Conservation (phyloP, 2,329 filamentous ascomycete species). For the Penicillium sp. region DNA sequence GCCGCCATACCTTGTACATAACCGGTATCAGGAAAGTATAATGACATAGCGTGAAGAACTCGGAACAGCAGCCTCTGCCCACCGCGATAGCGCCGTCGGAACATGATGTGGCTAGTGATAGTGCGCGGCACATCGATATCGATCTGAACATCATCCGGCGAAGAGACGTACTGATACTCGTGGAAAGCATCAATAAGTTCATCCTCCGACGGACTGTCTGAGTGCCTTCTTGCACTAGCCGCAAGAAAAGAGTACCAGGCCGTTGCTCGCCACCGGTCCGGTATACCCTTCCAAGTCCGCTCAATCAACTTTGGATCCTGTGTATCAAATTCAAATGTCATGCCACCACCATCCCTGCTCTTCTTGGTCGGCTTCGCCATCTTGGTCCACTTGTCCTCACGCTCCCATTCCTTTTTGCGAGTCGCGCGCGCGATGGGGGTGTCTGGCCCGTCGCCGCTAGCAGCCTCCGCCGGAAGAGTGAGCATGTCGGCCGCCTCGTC, state of each 20-base stretch:
- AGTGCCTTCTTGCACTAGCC: conserved; percentile 64
- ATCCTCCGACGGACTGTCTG: conserved; percentile 61
- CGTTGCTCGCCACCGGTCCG: conserved; percentile 86
- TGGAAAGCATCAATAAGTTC: conserved; percentile 69
- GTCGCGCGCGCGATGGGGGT: conserved; percentile 46
- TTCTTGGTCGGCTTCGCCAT: conserved; percentile 55
- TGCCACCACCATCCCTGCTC: conserved; percentile 53
- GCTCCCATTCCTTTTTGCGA: conserved; percentile 56
- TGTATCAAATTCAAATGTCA: conserved; percentile 73
- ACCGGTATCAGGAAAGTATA: conserved; percentile 85
- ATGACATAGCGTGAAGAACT: conserved; percentile 82
- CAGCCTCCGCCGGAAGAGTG: conserved; percentile 52
- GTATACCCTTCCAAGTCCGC: conserved; percentile 96
- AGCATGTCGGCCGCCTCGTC: conserved; percentile 64
- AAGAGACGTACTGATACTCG: conserved; percentile 66
- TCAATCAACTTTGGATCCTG: conserved; percentile 80
- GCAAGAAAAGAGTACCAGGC: conserved; percentile 94
- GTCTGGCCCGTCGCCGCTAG: conserved; percentile 44
- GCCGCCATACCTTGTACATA: conserved; percentile 99
- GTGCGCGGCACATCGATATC: conserved; percentile 94
- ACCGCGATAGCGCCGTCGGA: conserved; percentile 81
- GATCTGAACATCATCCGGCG: conserved; percentile 91
- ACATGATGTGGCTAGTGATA: conserved; percentile 96
- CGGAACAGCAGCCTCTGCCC: conserved; percentile 89
- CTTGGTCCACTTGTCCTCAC: conserved; percentile 64